Evolutionary conservation across 495 filamentous ascomycete species (phyloP).

Genomic region (Margaritispora aquatica): DNA sequence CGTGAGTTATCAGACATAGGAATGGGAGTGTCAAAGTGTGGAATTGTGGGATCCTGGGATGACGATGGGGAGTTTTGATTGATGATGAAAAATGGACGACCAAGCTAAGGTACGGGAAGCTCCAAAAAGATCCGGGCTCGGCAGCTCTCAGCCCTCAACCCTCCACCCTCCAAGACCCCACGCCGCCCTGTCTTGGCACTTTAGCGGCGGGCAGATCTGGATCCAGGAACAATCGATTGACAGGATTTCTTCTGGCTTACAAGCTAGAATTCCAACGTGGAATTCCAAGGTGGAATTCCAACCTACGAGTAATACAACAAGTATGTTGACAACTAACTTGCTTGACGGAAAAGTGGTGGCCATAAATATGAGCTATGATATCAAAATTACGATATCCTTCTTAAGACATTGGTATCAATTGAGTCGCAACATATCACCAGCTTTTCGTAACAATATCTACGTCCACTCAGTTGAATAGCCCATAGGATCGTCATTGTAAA

Average conservation of each 20-base stretch:
- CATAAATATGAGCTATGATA: too few species aligned
- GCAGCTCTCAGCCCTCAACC: background rate
- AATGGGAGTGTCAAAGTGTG: too few species aligned
- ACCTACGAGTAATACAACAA: too few species aligned
- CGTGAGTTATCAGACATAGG: conserved; percentile 20
- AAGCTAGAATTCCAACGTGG: background rate
- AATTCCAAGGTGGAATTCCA: background rate
- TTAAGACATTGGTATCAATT: too few species aligned
- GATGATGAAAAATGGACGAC: background rate
- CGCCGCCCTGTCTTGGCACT: background rate
- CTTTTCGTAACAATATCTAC: too few species aligned
- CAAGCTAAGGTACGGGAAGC: background rate
- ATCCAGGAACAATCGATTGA: background rate
- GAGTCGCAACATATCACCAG: too few species aligned
- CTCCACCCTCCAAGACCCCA: background rate
- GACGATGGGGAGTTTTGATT: background rate
- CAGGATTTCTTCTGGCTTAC: too few species aligned
- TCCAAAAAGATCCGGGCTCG: background rate
- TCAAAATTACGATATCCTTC: too few species aligned
- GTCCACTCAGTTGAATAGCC: too few species aligned
- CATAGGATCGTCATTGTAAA: too few species aligned
- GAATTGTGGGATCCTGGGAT: background rate
- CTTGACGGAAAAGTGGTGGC: too few species aligned
- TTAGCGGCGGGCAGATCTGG: background rate
- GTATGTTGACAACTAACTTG: too few species aligned